phyloP scores from a whole-genome alignment of 257 asterid genomes.

The Solanum sitiens region DNA sequence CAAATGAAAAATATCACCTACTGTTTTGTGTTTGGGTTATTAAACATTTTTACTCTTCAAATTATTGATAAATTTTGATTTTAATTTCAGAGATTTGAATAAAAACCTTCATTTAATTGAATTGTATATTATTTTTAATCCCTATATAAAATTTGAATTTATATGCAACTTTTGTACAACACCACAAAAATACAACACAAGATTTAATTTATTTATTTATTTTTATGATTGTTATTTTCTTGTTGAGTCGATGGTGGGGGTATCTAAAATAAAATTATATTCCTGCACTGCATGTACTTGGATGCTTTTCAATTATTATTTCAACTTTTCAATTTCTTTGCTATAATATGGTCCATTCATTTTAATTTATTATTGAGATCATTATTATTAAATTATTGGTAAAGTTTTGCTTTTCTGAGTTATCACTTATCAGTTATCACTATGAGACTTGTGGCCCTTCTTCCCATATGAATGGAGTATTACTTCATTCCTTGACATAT shows the following conservation, averaged over 20 bases:
- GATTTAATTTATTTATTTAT: not conserved
- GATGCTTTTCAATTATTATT: not conserved
- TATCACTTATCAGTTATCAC: not conserved
- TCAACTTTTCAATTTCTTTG: not conserved
- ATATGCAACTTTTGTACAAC: not conserved
- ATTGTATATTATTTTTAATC: not conserved
- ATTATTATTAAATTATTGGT: not conserved
- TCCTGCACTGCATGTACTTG: not conserved
- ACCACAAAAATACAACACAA: not conserved
- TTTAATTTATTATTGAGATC: not conserved
- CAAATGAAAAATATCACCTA: not conserved
- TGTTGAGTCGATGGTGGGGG: not conserved
- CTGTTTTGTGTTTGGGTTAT: not conserved
- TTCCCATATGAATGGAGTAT: not conserved
- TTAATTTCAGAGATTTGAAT: not conserved
- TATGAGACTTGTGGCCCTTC: not conserved
- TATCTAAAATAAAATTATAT: not conserved
- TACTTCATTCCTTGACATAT: not conserved
- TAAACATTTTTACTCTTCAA: not conserved
- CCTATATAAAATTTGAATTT: no score
- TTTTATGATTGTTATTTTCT: not conserved
- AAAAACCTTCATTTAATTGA: not conserved
- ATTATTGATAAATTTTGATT: not conserved
- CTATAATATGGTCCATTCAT: not conserved
- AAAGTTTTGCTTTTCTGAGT: not conserved